These are phyloP conservation scores for Neonectria coccinea DNA, from an alignment of 2,329 filamentous ascomycete species.

Conservation along the genomic window DNA sequence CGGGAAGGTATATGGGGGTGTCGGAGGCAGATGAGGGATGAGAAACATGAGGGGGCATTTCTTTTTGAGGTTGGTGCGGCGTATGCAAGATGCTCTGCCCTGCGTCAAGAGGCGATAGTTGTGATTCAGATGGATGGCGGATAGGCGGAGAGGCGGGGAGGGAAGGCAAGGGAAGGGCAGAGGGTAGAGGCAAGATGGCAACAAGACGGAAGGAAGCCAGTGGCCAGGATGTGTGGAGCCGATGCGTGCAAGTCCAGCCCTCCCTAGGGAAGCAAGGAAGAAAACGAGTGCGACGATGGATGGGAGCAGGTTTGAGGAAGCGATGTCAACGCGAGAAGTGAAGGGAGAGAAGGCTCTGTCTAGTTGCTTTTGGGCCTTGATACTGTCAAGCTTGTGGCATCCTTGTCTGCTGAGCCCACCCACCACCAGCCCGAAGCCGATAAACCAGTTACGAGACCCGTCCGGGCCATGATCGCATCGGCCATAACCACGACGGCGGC, in stretches of 20 bases:
- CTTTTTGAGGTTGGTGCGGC: constrained; percentile 48
- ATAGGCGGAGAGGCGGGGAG: constrained; percentile 40
- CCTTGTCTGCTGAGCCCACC: constrained; percentile 43
- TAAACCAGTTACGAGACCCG: constrained; percentile 29
- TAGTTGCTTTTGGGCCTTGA: constrained; percentile 45
- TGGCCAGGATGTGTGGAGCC: constrained; percentile 38
- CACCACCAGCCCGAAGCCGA: constrained; percentile 39
- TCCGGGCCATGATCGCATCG: constrained; percentile 37
- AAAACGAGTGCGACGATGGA: constrained; percentile 28
- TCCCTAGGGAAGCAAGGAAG: constrained; percentile 29
- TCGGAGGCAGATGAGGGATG: constrained; percentile 42
- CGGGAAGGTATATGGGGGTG: constrained; percentile 40
- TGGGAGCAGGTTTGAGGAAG: constrained; percentile 30
- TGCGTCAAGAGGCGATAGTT: constrained; percentile 44
- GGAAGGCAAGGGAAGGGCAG: constrained; percentile 35
- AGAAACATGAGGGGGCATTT: constrained; percentile 49
- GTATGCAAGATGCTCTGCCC: constrained; percentile 50
- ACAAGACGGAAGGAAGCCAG: constrained; percentile 25
- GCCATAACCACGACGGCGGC: constrained; percentile 24
- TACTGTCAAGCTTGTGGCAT: constrained; percentile 39
- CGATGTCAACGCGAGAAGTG: constrained; percentile 32
- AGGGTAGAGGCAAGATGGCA: constrained; percentile 38
- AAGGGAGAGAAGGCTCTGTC: constrained; percentile 35
- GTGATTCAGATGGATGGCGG: constrained; percentile 43
- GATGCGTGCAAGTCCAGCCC: constrained; percentile 40